Percentiles rank a stretch among this genome's conserved stretches.
Evolutionary conservation across 1,284 basidiomycete species (phyloP).

Genomic region (Hemileia vastatrix): DNA sequence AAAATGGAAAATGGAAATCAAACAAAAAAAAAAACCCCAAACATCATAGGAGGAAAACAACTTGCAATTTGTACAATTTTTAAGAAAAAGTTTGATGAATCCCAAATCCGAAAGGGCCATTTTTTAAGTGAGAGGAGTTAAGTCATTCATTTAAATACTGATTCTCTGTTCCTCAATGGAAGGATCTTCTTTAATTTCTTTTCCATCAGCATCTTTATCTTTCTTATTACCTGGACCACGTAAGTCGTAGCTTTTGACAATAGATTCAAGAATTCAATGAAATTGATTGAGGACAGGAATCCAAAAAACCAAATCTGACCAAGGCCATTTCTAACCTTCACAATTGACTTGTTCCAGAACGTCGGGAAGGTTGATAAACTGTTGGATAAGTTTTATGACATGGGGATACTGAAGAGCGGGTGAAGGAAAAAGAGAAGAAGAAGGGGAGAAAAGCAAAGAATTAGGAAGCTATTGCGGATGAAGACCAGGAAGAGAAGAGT

Average conservation of each 20-base stretch:
- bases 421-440: too few species aligned
- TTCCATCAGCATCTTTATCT: conserved; percentile 42
- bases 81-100: conserved; percentile 79
- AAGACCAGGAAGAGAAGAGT: too few species aligned
- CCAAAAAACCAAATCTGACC: conserved; percentile 96
- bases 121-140: conserved; percentile 66
- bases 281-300: conserved; percentile 89
- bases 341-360: conserved; percentile 9
- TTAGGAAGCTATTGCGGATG: too few species aligned
- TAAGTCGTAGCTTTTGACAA: conserved; percentile 64
- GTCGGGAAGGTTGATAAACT: conserved; percentile 9
- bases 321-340: conserved; percentile 74
- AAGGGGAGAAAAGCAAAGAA: too few species aligned
- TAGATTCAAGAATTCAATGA: conserved; percentile 71
- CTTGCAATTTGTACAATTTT: conserved; percentile 97
- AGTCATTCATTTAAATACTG: conserved; percentile 59
- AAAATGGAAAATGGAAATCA: too few species aligned
- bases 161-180: conserved; percentile 25
- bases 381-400: conserved; percentile 13
- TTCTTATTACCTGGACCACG: conserved; percentile 56
- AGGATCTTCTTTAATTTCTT: conserved; percentile 13
- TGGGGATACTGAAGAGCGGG: conserved; percentile 20
- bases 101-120: conserved; percentile 70
- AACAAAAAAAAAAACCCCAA: conserved; percentile 47
- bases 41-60: conserved; percentile 95